phyloP scores from a whole-genome alignment of 1,139 yeast genomes.

The Nakaseomyces kungkrabaensis region DNA sequence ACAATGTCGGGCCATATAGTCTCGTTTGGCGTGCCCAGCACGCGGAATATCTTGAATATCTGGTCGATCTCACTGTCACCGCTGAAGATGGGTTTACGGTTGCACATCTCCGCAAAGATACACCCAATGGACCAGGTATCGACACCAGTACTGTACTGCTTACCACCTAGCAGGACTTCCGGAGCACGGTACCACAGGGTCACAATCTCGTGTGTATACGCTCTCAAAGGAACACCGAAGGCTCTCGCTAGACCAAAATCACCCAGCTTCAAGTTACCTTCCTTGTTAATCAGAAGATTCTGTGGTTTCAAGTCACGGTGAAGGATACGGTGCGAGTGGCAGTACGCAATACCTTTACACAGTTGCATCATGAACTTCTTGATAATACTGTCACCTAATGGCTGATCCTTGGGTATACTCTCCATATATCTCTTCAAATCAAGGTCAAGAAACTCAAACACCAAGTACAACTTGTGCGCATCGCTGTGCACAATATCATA shows the following conservation, averaged over 20 bases:
- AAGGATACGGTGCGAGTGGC: slow-evolving; percentile 89
- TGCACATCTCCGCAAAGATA: slow-evolving; percentile 97
- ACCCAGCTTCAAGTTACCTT: slow-evolving; percentile 89
- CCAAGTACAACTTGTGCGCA: slow-evolving; percentile 84
- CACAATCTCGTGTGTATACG: slow-evolving; percentile 95
- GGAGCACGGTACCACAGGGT: slow-evolving; percentile 98
- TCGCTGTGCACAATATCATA: slow-evolving; percentile 97
- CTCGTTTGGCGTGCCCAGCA: slow-evolving; percentile 91
- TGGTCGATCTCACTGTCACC: slow-evolving; percentile 98
- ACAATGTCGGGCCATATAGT: slow-evolving; percentile 95
- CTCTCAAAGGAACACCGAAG: slow-evolving; percentile 91
- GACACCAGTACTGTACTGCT: slow-evolving; percentile 95
- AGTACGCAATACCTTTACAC: slow-evolving; percentile 84
- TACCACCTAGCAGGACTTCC: slow-evolving; percentile 88
- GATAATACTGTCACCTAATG: slow-evolving; percentile 82
- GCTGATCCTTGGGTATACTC: slow-evolving; percentile 82
- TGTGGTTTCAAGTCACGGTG: slow-evolving; percentile 97
- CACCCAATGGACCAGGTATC: slow-evolving; percentile 99
- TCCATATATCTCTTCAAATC: slow-evolving; percentile 98
- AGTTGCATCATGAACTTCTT: slow-evolving; percentile 90
- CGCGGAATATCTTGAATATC: slow-evolving; percentile 85
- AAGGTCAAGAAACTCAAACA: slow-evolving; percentile 85
- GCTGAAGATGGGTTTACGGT: slow-evolving; percentile 88
- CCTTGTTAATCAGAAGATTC: slow-evolving; percentile 84
- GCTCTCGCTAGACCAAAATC: slow-evolving; percentile 97